phyloP scores from a whole-genome alignment of 106 monocot genomes.

The Platanthera zijinensis region DNA sequence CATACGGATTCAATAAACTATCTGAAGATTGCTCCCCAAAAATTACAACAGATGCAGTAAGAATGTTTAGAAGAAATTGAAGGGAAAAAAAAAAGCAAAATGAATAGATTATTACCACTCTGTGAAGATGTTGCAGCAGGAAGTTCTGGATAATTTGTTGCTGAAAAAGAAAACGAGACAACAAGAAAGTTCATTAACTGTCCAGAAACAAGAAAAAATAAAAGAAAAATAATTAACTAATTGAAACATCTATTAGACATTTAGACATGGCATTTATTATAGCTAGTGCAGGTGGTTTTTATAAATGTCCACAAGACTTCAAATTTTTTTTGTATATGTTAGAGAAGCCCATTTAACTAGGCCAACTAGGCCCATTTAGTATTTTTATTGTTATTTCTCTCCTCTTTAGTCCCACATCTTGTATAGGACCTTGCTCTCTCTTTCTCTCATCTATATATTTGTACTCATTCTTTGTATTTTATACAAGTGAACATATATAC shows the following conservation, averaged over 20 bases:
- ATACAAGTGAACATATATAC: too few relatives aligned
- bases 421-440: too few relatives aligned
- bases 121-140: conserved; percentile 79
- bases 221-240: not conserved
- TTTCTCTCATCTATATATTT: too few relatives aligned
- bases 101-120: conserved; percentile 36
- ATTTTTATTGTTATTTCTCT: too few relatives aligned
- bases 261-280: not conserved
- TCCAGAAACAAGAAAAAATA: not conserved
- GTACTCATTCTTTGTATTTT: too few relatives aligned
- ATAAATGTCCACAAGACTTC: not conserved
- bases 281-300: not conserved
- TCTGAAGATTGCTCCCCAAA: too few relatives aligned
- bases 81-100: too few relatives aligned
- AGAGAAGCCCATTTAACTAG: too few relatives aligned
- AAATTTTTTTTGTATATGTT: not conserved
- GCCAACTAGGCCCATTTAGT: too few relatives aligned
- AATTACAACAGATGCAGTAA: too few relatives aligned
- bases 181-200: conserved; percentile 1
- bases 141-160: conserved; percentile 64
- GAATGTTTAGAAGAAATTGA: not conserved
- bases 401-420: too few relatives aligned
- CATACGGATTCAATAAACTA: too few relatives aligned
- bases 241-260: not conserved
- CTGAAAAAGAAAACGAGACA: conserved; percentile 26